Conservation (phyloP, 352 stramenopile genomes). For the Phytophthora cajani region DNA sequence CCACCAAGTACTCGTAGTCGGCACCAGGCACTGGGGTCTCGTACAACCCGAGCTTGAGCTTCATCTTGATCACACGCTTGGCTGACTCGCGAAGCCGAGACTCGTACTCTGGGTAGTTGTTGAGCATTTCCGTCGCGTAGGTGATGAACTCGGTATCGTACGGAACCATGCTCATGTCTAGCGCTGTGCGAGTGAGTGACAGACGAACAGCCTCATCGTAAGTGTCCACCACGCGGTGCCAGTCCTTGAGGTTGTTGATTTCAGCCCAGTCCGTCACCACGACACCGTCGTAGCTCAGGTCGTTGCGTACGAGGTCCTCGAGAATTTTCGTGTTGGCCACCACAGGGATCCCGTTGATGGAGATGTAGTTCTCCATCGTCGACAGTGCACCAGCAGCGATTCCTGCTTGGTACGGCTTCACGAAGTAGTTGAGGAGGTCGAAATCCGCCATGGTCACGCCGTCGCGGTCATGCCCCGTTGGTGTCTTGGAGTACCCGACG, state of each 20-base stretch:
- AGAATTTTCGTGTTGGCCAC: slow-evolving; percentile 84
- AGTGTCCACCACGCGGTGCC: slow-evolving; percentile 56
- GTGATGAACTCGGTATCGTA: slow-evolving; percentile 59
- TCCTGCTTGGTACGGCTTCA: slow-evolving; percentile 74
- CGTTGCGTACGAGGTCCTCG: slow-evolving; percentile 74
- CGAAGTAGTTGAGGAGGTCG: slow-evolving; percentile 86
- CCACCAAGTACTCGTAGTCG: slow-evolving; percentile 47
- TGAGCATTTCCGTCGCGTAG: slow-evolving; percentile 50
- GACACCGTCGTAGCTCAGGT: slow-evolving; percentile 85
- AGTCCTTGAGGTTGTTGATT: slow-evolving; percentile 87
- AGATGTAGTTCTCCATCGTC: slow-evolving; percentile 95
- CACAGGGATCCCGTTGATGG: slow-evolving; percentile 90
- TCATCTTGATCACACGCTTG: slow-evolving; percentile 74
- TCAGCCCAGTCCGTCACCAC: slow-evolving; percentile 92
- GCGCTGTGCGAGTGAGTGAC: slow-evolving; percentile 69
- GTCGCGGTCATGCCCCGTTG: slow-evolving; percentile 82
- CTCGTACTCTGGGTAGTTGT: slow-evolving; percentile 40
- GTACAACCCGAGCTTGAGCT: slow-evolving; percentile 78
- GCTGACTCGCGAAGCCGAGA: slow-evolving; percentile 60
- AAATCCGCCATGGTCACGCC: slow-evolving; percentile 73
- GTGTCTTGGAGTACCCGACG: slow-evolving; percentile 83
- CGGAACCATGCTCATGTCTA: slow-evolving; percentile 93
- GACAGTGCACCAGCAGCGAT: slow-evolving; percentile 78
- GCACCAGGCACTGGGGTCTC: slow-evolving; percentile 61
- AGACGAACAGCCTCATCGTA: slow-evolving; percentile 67